These are phyloP conservation scores for Blastobotrys attinorum DNA, from an alignment of 805 yeast genomes.

Conservation along the genomic window DNA sequence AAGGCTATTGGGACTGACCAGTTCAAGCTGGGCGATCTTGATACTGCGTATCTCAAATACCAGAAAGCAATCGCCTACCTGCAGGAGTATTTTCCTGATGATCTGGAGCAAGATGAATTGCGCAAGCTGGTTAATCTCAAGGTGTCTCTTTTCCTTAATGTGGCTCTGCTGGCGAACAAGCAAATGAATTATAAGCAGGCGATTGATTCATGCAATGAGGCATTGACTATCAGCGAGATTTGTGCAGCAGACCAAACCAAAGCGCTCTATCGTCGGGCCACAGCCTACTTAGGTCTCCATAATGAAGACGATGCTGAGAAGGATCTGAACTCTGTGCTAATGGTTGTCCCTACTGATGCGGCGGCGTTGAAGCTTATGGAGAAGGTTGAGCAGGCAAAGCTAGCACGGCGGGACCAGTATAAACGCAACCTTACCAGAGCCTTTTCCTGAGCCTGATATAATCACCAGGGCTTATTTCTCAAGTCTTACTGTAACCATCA, in stretches of 20 bases:
- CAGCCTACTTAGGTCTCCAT: slow-evolving; percentile 54
- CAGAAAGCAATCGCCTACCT: slow-evolving; percentile 63
- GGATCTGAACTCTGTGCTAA: slow-evolving; percentile 59
- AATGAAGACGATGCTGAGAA: slow-evolving; percentile 63
- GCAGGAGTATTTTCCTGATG: slow-evolving; percentile 67
- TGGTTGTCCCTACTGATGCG: slow-evolving; percentile 46
- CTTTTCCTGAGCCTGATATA: too few relatives aligned
- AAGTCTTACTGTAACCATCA: too few relatives aligned
- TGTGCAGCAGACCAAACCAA: slow-evolving; percentile 71
- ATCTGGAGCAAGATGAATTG: slow-evolving; percentile 47
- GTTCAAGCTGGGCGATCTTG: slow-evolving; percentile 57
- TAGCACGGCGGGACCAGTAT: too few relatives aligned
- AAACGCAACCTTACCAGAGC: too few relatives aligned
- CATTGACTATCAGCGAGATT: slow-evolving; percentile 48
- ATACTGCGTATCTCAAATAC: slow-evolving; percentile 57
- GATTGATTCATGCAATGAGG: slow-evolving; percentile 54
- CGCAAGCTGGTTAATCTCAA: slow-evolving; percentile 37
- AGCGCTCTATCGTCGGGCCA: slow-evolving; percentile 81
- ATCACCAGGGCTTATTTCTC: too few relatives aligned
- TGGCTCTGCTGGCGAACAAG: slow-evolving; percentile 68
- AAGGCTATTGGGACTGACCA: slow-evolving; percentile 74
- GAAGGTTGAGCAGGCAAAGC: slow-evolving; percentile 18
- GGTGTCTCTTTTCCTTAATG: slow-evolving; percentile 57
- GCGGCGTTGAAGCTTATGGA: slow-evolving; percentile 22
- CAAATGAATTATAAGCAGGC: slow-evolving; percentile 47